Evolutionary conservation across 306 rosid species (phyloP).

Genomic region (Inga laurina): DNA sequence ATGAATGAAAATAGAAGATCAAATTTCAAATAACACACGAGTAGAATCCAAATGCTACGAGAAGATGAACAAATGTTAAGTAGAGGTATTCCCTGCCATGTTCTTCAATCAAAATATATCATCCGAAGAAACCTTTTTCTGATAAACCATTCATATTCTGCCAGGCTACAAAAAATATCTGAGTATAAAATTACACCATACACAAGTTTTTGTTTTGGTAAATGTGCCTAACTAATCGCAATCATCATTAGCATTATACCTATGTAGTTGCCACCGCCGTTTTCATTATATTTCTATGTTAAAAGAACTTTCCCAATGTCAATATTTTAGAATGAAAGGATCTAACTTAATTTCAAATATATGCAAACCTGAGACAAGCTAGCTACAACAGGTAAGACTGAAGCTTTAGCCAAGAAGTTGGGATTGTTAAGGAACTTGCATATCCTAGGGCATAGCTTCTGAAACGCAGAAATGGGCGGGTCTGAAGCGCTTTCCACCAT

Average conservation of each 20-base stretch:
- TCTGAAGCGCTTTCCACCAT: slow-evolving; percentile 70
- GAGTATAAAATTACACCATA: not conserved
- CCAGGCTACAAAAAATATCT: not conserved
- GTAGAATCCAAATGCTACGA: slow-evolving; percentile 5
- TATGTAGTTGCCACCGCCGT: not conserved
- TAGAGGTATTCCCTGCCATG: not conserved
- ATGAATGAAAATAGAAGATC: slow-evolving; percentile 14
- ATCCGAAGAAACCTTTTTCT: not conserved
- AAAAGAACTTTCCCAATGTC: not conserved
- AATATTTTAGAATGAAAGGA: not conserved
- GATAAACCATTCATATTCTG: not conserved
- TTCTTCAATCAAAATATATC: slow-evolving; percentile 2
- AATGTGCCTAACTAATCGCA: not conserved
- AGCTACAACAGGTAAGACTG: slow-evolving; percentile 79
- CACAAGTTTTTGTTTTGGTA: not conserved
- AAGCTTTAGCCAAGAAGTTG: slow-evolving; percentile 76
- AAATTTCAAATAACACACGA: not conserved
- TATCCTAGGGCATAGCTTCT: slow-evolving; percentile 94
- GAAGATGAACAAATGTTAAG: not conserved
- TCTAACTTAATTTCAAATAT: not conserved
- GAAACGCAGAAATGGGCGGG: slow-evolving; percentile 65
- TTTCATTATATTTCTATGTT: not conserved
- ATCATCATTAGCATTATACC: not conserved
- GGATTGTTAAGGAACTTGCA: slow-evolving; percentile 80
- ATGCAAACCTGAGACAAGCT: slow-evolving; percentile 77